A percentile compares a stretch with the other conserved stretches of the same genome.
phyloP scores from a whole-genome alignment of 768 basidiomycete genomes.

The Xerocomellus amylosporus region DNA sequence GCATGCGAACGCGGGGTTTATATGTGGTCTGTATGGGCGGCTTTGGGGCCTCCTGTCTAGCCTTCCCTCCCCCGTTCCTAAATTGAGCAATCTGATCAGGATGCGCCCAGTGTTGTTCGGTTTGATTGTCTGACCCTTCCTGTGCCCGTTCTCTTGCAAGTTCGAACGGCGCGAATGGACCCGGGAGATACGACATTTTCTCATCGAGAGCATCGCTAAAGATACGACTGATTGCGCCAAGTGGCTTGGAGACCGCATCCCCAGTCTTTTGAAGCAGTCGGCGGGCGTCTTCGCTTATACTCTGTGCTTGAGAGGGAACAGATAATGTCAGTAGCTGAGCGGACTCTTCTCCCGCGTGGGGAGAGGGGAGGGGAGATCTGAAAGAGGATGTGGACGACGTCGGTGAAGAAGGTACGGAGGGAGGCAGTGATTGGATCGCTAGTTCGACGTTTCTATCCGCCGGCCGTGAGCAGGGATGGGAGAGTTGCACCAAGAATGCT shows the following conservation, averaged over 20 bases:
- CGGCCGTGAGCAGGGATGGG: conserved; percentile 6
- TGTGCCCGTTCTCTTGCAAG: conserved; percentile 50
- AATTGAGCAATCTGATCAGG: conserved; percentile 36
- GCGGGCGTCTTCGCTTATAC: conserved; percentile 65
- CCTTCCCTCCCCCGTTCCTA: conserved; percentile 34
- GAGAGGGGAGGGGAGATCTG: conserved; percentile 36
- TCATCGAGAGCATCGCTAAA: conserved; percentile 82
- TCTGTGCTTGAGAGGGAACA: conserved; percentile 34
- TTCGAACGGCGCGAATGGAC: conserved; percentile 68
- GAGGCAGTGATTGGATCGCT: conserved; percentile 50
- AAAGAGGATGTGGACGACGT: conserved; percentile 38
- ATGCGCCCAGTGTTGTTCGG: conserved; percentile 39
- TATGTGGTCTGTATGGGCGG: conserved; percentile 62
- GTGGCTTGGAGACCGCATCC: conserved; percentile 84
- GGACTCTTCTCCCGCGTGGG: conserved; percentile 84
- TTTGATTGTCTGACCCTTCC: conserved; percentile 36
- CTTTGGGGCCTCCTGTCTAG: conserved; percentile 30
- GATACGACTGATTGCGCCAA: conserved; percentile 86
- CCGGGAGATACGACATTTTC: conserved; percentile 61
- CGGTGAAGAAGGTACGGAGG: conserved; percentile 29
- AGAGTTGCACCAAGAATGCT: conserved; percentile 11
- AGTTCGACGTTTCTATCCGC: conserved; percentile 52
- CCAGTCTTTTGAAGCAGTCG: conserved; percentile 87
- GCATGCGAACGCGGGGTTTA: conserved; percentile 64
- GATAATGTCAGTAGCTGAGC: conserved; percentile 75